Conservation (phyloP, 2,329 filamentous ascomycete species). For the Sphaerulina populicola region DNA sequence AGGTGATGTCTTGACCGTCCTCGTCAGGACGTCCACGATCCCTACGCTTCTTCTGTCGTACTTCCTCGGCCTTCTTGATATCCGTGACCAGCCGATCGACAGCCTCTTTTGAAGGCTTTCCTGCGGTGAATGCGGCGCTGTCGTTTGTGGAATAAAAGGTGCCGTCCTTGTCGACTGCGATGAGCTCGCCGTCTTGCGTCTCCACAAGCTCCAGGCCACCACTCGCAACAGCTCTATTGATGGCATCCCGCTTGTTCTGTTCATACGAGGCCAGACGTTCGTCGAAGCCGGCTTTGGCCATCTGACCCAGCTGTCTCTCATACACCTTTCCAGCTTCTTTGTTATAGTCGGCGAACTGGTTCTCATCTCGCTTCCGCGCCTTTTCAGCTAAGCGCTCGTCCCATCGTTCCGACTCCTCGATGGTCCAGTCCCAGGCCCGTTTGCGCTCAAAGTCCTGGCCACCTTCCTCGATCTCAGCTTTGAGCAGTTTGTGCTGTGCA, state of each 20-base stretch:
- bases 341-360: slow-evolving; percentile 81
- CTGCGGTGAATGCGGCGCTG: slow-evolving; percentile 66
- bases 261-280: slow-evolving; percentile 66
- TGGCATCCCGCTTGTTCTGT: slow-evolving; percentile 71
- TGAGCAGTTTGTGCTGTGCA: slow-evolving; percentile 84
- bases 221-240: slow-evolving; percentile 73
- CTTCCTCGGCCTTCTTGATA: slow-evolving; percentile 79
- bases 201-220: slow-evolving; percentile 90
- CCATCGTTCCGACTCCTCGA: slow-evolving; percentile 91
- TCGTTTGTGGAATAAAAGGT: slow-evolving; percentile 86
- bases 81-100: slow-evolving; percentile 83
- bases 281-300: slow-evolving; percentile 44
- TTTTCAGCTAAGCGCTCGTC: slow-evolving; percentile 85
- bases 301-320: slow-evolving; percentile 76
- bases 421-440: slow-evolving; percentile 96
- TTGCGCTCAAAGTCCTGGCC: slow-evolving; percentile 96
- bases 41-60: slow-evolving; percentile 73
- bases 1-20: slow-evolving; percentile 86
- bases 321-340: slow-evolving; percentile 88
- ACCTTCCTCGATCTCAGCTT: slow-evolving; percentile 75
- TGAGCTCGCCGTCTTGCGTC: slow-evolving; percentile 87
- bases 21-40: slow-evolving; percentile 66
- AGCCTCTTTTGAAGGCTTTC: slow-evolving; percentile 76
- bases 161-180: slow-evolving; percentile 85
- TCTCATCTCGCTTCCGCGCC: slow-evolving; percentile 68